phyloP scores from a whole-genome alignment of 257 asterid species.

The Nicotiana noctiflora region DNA sequence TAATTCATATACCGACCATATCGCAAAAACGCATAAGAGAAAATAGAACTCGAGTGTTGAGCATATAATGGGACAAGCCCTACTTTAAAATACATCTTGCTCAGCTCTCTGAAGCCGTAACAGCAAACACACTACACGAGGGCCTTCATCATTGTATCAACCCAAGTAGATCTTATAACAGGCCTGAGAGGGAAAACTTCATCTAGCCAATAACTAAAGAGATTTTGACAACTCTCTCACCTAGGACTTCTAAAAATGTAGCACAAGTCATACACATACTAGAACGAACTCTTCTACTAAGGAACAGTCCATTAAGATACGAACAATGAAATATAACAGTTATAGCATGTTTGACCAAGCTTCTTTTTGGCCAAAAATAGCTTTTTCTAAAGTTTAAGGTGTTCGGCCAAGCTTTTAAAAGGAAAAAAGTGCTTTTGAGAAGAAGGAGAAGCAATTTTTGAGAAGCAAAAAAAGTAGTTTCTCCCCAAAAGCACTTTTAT shows the following conservation, averaged over 20 bases:
- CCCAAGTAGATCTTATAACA: neutral
- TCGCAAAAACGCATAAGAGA: neutral
- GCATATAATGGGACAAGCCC: neutral
- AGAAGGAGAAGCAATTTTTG: no score
- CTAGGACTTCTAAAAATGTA: neutral
- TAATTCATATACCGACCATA: neutral
- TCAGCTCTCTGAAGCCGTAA: neutral
- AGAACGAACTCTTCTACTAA: neutral
- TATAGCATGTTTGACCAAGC: no score
- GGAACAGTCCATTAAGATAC: neutral
- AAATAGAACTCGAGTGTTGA: neutral
- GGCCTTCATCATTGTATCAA: neutral
- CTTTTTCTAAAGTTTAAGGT: no score
- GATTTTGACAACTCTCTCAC: neutral
- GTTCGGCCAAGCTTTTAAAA: no score
- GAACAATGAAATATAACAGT: conserved; percentile 1
- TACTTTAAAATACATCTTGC: neutral
- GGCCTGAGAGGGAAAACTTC: neutral
- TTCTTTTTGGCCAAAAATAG: no score
- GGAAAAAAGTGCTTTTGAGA: no score
- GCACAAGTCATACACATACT: neutral
- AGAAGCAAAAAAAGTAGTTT: no score
- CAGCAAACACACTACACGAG: neutral
- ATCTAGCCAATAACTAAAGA: conserved; percentile 2
- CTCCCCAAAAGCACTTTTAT: no score